Evolutionary conservation across 768 basidiomycete species (phyloP).

Genomic region (Grammothele lineata): DNA sequence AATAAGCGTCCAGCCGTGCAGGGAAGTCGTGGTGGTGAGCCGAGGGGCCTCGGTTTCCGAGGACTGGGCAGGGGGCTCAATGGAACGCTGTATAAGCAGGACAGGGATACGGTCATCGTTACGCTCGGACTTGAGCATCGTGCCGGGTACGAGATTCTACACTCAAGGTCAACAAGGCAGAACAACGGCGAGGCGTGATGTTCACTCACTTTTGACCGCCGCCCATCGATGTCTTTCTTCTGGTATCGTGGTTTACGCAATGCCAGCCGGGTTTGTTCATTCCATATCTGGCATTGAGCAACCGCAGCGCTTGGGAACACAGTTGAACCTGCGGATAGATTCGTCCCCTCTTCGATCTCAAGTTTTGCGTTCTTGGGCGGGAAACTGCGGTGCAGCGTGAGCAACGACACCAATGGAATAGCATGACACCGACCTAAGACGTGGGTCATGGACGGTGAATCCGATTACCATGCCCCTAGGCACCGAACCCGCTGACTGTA

Average conservation of each 20-base stretch:
- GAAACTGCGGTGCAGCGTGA: slow-evolving; percentile 46
- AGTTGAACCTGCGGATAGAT: slow-evolving; percentile 28
- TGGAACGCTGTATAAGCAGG: slow-evolving; percentile 75
- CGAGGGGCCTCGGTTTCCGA: slow-evolving; percentile 12
- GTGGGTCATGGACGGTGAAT: slow-evolving; percentile 78
- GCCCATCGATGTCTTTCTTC: slow-evolving; percentile 83
- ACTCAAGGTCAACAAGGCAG: not conserved
- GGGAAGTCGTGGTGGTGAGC: slow-evolving; percentile 18
- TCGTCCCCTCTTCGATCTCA: slow-evolving; percentile 21
- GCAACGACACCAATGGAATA: too few relatives aligned
- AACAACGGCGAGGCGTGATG: too few relatives aligned
- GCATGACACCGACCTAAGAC: slow-evolving; percentile 59
- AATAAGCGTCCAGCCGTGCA: slow-evolving; percentile 87
- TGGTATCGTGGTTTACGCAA: slow-evolving; percentile 64
- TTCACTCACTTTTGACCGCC: slow-evolving; percentile 60
- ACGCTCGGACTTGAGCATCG: slow-evolving; percentile 54
- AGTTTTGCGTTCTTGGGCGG: slow-evolving; percentile 74
- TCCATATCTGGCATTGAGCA: slow-evolving; percentile 74
- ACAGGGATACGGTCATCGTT: slow-evolving; percentile 84
- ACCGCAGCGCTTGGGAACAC: slow-evolving; percentile 54
- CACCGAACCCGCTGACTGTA: slow-evolving; percentile 63
- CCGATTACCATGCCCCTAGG: slow-evolving; percentile 77
- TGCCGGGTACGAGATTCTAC: slow-evolving; percentile 78
- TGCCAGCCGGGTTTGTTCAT: slow-evolving; percentile 44
- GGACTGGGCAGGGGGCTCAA: slow-evolving; percentile 37